Percentiles rank a stretch among this genome's conserved stretches.
These are phyloP conservation scores for Magnusiomyces suaveolens DNA, from an alignment of 1,139 yeast species.

Conservation along the genomic window DNA sequence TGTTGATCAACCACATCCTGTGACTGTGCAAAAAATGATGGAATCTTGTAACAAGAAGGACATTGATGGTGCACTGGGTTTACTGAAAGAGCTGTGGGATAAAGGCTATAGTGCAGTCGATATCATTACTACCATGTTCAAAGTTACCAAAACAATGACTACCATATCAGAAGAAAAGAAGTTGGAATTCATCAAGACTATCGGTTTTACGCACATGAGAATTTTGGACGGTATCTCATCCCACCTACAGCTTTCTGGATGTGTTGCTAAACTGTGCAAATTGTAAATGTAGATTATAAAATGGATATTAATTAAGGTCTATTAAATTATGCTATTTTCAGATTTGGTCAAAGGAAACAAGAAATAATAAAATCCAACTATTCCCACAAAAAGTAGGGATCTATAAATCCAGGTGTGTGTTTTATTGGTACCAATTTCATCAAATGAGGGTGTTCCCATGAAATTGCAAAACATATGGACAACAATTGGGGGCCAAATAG, in stretches of 20 bases:
- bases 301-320: not conserved
- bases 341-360: constrained; percentile 10
- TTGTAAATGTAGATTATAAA: constrained; percentile 7
- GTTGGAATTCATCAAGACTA: constrained; percentile 69
- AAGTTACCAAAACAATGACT: constrained; percentile 68
- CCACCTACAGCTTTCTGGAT: constrained; percentile 74
- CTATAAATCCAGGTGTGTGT: constrained; percentile 33
- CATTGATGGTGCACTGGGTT: constrained; percentile 60
- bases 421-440: constrained; percentile 16
- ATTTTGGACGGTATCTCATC: constrained; percentile 89
- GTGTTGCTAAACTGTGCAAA: constrained; percentile 53
- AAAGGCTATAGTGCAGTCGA: constrained; percentile 93
- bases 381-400: constrained; percentile 38
- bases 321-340: constrained; percentile 5
- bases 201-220: constrained; percentile 87
- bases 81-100: constrained; percentile 63
- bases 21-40: constrained; percentile 70
- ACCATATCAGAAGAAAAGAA: constrained; percentile 58
- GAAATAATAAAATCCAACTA: constrained; percentile 30
- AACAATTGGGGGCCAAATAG: constrained; percentile 52
- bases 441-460: constrained; percentile 61
- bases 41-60: constrained; percentile 42
- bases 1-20: constrained; percentile 94
- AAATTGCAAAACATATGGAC: constrained; percentile 70
- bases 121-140: constrained; percentile 80